Evolutionary conservation across 495 filamentous ascomycete genomes (phyloP).

Genomic region (Lasiosphaeria ovina): DNA sequence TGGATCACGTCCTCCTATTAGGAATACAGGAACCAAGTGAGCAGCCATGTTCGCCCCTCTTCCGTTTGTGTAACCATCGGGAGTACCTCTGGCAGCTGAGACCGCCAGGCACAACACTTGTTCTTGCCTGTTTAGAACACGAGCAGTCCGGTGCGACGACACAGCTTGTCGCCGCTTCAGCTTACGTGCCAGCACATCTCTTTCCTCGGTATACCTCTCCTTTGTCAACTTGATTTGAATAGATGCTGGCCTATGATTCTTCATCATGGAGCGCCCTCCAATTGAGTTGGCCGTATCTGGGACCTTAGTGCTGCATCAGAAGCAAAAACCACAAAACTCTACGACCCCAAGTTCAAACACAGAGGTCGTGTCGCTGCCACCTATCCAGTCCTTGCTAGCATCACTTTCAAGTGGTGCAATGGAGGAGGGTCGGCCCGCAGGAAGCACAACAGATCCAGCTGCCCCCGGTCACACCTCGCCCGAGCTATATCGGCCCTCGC

Average conservation of each 20-base stretch:
- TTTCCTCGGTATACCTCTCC: too few relatives aligned
- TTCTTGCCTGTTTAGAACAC: not conserved
- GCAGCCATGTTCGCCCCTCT: not conserved
- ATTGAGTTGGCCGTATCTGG: slow-evolving; percentile 11
- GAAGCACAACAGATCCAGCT: slow-evolving; percentile 4
- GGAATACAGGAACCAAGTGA: not conserved
- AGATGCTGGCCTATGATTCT: not conserved
- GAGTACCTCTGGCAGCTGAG: slow-evolving; percentile 1
- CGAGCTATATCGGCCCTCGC: slow-evolving; percentile 1
- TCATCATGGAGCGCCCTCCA: slow-evolving; percentile 17
- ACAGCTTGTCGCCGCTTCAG: not conserved
- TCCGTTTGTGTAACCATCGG: not conserved
- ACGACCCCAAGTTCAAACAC: not conserved
- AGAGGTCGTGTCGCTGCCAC: slow-evolving; percentile 2
- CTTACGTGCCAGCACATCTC: too few relatives aligned
- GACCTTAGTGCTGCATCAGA: slow-evolving; percentile 6
- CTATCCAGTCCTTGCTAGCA: slow-evolving; percentile 1
- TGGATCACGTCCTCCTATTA: not conserved
- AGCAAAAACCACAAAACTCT: not conserved
- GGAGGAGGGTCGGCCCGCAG: slow-evolving; percentile 1
- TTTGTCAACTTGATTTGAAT: too few relatives aligned
- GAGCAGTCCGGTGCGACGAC: not conserved
- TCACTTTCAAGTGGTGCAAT: not conserved
- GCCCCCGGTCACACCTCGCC: not conserved
- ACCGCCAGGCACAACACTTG: not conserved